Conservation (phyloP, 768 basidiomycete species). For the Rhizopogon rudus region DNA sequence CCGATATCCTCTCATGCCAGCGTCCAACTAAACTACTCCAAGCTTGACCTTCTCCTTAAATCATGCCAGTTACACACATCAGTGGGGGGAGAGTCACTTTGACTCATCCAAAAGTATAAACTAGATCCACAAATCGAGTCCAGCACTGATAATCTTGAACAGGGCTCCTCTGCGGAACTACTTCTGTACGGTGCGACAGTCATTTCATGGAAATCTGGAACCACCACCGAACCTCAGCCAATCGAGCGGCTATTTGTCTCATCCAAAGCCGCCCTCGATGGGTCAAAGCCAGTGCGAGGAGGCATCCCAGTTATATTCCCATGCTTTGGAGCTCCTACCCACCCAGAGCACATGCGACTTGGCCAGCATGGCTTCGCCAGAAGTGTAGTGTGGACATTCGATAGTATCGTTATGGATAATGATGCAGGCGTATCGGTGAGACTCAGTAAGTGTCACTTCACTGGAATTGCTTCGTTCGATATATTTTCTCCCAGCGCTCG, state of each 20-base stretch:
- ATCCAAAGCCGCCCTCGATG: slow-evolving; percentile 72
- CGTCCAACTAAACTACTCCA: neutral
- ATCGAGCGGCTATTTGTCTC: slow-evolving; percentile 80
- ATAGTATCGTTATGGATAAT: slow-evolving; percentile 59
- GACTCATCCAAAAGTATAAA: slow-evolving; percentile 56
- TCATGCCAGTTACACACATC: slow-evolving; percentile 54
- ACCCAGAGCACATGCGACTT: slow-evolving; percentile 65
- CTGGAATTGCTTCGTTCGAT: neutral
- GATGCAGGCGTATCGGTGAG: slow-evolving; percentile 69
- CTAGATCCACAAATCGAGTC: neutral
- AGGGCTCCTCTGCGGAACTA: slow-evolving; percentile 66
- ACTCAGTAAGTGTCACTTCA: slow-evolving; percentile 50
- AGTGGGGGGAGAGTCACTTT: slow-evolving; percentile 43
- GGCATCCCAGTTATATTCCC: slow-evolving; percentile 69
- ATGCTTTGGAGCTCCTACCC: slow-evolving; percentile 83
- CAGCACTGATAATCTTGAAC: slow-evolving; percentile 1
- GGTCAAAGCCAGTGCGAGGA: slow-evolving; percentile 67
- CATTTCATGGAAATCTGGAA: slow-evolving; percentile 74
- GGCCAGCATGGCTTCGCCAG: slow-evolving; percentile 92
- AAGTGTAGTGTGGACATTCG: slow-evolving; percentile 68
- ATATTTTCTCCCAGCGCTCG: slow-evolving; percentile 44
- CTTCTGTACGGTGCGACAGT: slow-evolving; percentile 84
- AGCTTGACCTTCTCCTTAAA: neutral
- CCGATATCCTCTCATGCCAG: neutral
- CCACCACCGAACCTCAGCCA: slow-evolving; percentile 28